Evolutionary conservation across 257 asterid genomes (phyloP).

Genomic region (Haberlea rhodopensis): DNA sequence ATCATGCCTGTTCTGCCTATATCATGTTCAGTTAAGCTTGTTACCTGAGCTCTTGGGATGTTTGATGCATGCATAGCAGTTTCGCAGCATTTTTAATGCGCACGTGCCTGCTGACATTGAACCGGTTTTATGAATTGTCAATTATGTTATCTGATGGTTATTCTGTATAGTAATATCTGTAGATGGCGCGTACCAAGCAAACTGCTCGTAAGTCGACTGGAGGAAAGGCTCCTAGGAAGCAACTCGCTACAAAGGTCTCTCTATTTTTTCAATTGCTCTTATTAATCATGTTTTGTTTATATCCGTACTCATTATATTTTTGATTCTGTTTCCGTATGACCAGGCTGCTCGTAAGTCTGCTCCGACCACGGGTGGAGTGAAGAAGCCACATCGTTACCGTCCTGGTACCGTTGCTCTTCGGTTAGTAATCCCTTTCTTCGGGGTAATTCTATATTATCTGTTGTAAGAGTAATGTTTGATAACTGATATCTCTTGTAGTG

Average conservation of each 20-base stretch:
- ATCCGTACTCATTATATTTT: background rate
- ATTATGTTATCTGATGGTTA: background rate
- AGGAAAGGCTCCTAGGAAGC: constrained; percentile 66
- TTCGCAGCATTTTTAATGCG: no score
- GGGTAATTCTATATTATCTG: background rate
- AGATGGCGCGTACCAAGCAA: constrained; percentile 69
- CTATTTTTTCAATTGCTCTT: background rate
- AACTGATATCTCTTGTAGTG: constrained; percentile 30
- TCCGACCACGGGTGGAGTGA: constrained; percentile 63
- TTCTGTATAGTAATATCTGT: background rate
- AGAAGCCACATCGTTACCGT: constrained; percentile 61
- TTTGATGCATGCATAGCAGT: background rate
- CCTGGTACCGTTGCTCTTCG: constrained; percentile 69
- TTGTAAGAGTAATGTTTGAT: background rate
- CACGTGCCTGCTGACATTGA: background rate
- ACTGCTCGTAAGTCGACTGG: constrained; percentile 67
- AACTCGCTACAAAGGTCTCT: constrained; percentile 51
- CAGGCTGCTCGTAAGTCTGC: constrained; percentile 68
- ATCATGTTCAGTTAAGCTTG: no score
- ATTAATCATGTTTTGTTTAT: background rate
- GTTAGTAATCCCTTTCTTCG: constrained; percentile 21
- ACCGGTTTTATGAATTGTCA: background rate
- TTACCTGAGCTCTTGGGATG: no score
- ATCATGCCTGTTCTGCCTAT: background rate
- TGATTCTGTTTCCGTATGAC: background rate